Conservation (phyloP, 2,329 filamentous ascomycete species). For the Didymella arachidicola region DNA sequence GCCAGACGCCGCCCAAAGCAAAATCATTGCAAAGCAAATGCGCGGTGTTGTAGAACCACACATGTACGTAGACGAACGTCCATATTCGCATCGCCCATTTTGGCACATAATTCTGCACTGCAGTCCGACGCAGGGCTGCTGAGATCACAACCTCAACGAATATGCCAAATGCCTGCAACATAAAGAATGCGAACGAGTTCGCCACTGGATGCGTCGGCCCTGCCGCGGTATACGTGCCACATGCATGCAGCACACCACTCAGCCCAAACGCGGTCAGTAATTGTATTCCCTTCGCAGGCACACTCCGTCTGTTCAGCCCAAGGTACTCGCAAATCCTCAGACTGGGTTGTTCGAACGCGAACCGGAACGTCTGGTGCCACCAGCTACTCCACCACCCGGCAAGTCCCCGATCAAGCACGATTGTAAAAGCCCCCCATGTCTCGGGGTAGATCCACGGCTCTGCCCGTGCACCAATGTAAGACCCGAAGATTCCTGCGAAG, state of each 20-base stretch:
- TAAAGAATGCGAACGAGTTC: conserved; percentile 72
- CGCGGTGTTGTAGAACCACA: conserved; percentile 74
- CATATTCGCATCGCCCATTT: conserved; percentile 56
- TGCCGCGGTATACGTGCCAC: conserved; percentile 73
- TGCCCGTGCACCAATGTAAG: conserved; percentile 66
- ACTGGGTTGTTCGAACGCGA: conserved; percentile 69
- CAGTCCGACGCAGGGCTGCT: conserved; percentile 41
- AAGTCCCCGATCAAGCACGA: conserved; percentile 73
- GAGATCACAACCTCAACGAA: conserved; percentile 59
- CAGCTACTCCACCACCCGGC: conserved; percentile 82
- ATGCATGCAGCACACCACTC: conserved; percentile 74
- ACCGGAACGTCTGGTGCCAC: conserved; percentile 92
- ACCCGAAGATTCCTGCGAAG: conserved; percentile 65
- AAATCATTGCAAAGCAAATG: conserved; percentile 78
- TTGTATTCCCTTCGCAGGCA: conserved; percentile 51
- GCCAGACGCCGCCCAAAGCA: conserved; percentile 74
- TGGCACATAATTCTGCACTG: conserved; percentile 54
- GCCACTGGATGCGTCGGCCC: conserved; percentile 59
- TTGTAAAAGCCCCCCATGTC: conserved; percentile 61
- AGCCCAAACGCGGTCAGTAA: conserved; percentile 67
- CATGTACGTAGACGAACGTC: conserved; percentile 69
- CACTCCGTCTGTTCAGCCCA: conserved; percentile 41
- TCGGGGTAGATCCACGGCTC: conserved; percentile 69
- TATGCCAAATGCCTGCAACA: conserved; percentile 72
- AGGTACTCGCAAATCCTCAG: conserved; percentile 53